Evolutionary conservation across 192 early-diverging fungal genomes (phyloP).

Genomic region (Gamsiella multidivaricata): DNA sequence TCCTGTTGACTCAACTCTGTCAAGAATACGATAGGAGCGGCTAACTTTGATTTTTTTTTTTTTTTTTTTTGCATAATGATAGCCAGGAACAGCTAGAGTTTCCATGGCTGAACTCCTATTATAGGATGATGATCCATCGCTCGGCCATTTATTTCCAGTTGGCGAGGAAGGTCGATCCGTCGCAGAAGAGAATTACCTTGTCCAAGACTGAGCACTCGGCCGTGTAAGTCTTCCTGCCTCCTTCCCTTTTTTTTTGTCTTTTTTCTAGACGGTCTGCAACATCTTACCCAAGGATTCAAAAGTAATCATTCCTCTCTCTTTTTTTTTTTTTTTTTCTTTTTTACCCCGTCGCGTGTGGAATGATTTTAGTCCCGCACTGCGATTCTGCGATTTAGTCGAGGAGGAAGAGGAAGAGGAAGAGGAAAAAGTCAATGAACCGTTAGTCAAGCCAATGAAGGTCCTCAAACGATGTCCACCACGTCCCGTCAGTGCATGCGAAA

Average conservation of each 20-base stretch:
- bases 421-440: not conserved
- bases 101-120: constrained; percentile 79
- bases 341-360: too few relatives aligned
- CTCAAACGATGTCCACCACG: constrained; percentile 51
- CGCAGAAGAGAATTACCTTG: constrained; percentile 61
- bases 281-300: not conserved
- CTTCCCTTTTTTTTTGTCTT: not conserved
- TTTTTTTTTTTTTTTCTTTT: not conserved
- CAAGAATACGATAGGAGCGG: too few relatives aligned
- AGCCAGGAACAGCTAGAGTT: constrained; percentile 67
- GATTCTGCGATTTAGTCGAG: constrained; percentile 59
- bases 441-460: constrained; percentile 54
- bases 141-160: constrained; percentile 73
- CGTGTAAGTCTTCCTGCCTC: constrained; percentile 57
- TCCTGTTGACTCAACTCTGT: constrained; percentile 6
- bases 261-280: not conserved
- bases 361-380: constrained; percentile 54
- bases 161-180: constrained; percentile 64
- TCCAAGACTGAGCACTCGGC: constrained; percentile 63
- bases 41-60: not conserved
- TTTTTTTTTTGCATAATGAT: not conserved
- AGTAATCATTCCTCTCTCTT: not conserved
- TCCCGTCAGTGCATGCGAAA: constrained; percentile 17
- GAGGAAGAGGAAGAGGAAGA: constrained; percentile 48
- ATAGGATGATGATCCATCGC: constrained; percentile 75